A percentile compares a stretch with the other conserved stretches of the same genome.
These are phyloP conservation scores for Phaeosphaeria sp. DNA, from an alignment of 2,329 filamentous ascomycete genomes.

Conservation along the genomic window DNA sequence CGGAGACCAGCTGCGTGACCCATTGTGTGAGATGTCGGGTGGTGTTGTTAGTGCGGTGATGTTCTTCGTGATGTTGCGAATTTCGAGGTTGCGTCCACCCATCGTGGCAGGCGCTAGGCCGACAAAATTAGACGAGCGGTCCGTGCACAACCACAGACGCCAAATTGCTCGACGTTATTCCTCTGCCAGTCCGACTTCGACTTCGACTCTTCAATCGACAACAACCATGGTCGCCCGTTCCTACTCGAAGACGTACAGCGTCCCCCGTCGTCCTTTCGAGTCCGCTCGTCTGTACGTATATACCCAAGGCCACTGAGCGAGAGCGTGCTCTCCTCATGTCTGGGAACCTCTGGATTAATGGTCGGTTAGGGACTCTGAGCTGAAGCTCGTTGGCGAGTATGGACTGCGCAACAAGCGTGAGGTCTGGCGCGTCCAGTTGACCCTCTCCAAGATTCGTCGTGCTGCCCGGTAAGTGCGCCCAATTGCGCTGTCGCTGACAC, in stretches of 20 bases:
- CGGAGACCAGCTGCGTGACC: constrained; percentile 60
- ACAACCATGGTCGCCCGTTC: constrained; percentile 63
- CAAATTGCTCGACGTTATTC: too few species aligned
- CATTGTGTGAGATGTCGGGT: constrained; percentile 52
- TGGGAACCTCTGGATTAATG: constrained; percentile 74
- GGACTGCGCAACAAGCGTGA: constrained; percentile 99
- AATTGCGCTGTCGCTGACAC: constrained; percentile 18
- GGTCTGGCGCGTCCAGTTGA: constrained; percentile 99
- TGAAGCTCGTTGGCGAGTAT: constrained; percentile 99
- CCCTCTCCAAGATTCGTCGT: constrained; percentile 99
- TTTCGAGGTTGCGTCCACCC: constrained; percentile 4
- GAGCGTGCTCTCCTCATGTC: constrained; percentile 99
- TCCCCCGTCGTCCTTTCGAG: constrained; percentile 98
- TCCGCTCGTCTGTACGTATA: constrained; percentile 98
- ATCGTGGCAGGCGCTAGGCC: constrained; percentile 10
- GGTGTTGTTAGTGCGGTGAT: constrained; percentile 27
- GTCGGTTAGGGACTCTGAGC: constrained; percentile 87
- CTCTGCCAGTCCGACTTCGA: constrained; percentile 6
- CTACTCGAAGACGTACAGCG: constrained; percentile 99
- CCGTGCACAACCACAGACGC: background rate
- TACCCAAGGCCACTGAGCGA: constrained; percentile 88
- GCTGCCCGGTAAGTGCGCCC: constrained; percentile 83
- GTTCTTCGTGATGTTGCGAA: constrained; percentile 14
- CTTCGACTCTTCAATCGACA: constrained; percentile 40
- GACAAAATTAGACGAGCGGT: constrained; percentile 7